phyloP scores from a whole-genome alignment of 2,329 filamentous ascomycete genomes.

The Penicillium sclerotiorum region DNA sequence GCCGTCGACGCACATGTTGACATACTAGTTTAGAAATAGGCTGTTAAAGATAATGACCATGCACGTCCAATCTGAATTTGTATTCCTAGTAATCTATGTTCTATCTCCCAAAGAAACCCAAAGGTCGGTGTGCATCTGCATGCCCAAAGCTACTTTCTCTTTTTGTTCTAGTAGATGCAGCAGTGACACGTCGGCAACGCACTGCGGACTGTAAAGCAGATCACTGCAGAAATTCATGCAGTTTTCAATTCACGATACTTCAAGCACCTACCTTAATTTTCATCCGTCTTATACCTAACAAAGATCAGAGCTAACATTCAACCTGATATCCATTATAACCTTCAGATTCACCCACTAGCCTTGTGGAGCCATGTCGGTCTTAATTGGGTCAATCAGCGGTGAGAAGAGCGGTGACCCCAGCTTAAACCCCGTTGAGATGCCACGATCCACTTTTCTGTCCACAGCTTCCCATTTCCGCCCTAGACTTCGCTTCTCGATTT shows the following conservation, averaged over 20 bases:
- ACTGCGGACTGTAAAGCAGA: no score
- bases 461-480: neutral
- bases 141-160: neutral
- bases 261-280: no score
- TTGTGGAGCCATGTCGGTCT: neutral
- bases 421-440: slow-evolving; percentile 21
- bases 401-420: slow-evolving; percentile 26
- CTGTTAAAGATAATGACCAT: no score
- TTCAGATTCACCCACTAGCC: no score
- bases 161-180: neutral
- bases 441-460: slow-evolving; percentile 23
- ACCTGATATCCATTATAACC: neutral
- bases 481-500: neutral
- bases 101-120: neutral
- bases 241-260: no score
- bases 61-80: no score
- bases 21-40: neutral
- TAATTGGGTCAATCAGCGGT: slow-evolving; percentile 14
- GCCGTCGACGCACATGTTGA: no score
- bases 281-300: no score
- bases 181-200: no score
- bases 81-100: neutral
- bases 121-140: neutral
- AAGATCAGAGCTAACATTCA: neutral
- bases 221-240: no score